phyloP scores from a whole-genome alignment of 345 rosid genomes.

The Cochlearia excelsa region DNA sequence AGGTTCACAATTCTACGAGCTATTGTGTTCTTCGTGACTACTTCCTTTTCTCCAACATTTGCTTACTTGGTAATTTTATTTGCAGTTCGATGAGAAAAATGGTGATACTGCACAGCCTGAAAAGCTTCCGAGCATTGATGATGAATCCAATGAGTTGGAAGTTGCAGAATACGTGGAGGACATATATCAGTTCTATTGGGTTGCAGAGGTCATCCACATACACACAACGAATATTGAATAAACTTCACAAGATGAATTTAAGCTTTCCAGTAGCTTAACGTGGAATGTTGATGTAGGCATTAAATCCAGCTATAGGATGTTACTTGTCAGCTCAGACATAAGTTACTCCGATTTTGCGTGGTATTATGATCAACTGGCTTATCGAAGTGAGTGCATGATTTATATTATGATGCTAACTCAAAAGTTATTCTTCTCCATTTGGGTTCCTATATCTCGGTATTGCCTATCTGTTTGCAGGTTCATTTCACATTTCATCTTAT shows the following conservation, averaged over 20 bases:
- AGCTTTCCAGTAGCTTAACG: conserved; percentile 23
- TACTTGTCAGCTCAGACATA: conserved; percentile 62
- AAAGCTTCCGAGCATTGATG: conserved; percentile 68
- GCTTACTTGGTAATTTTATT: conserved; percentile 30
- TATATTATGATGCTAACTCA: not conserved
- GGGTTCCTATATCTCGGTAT: conserved; percentile 25
- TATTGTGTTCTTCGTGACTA: conserved; percentile 6
- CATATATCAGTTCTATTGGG: conserved; percentile 88
- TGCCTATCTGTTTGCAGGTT: conserved; percentile 49
- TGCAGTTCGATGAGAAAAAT: conserved; percentile 54
- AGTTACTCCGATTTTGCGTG: conserved; percentile 69
- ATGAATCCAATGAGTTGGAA: conserved; percentile 73
- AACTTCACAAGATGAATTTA: conserved; percentile 2
- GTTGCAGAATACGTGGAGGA: conserved; percentile 96
- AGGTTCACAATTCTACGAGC: conserved; percentile 43
- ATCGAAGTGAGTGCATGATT: conserved; percentile 61
- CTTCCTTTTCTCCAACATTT: conserved; percentile 6
- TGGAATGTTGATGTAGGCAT: conserved; percentile 49
- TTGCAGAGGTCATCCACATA: conserved; percentile 57
- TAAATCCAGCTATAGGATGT: conserved; percentile 47
- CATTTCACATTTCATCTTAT: conserved; percentile 82
- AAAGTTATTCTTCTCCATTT: conserved; percentile 15
- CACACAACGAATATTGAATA: not conserved
- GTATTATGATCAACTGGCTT: conserved; percentile 92
- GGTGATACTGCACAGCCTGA: conserved; percentile 43